These are phyloP conservation scores for Calamus simplicifolius DNA, from an alignment of 176 grass and related monocot species.

Conservation along the genomic window DNA sequence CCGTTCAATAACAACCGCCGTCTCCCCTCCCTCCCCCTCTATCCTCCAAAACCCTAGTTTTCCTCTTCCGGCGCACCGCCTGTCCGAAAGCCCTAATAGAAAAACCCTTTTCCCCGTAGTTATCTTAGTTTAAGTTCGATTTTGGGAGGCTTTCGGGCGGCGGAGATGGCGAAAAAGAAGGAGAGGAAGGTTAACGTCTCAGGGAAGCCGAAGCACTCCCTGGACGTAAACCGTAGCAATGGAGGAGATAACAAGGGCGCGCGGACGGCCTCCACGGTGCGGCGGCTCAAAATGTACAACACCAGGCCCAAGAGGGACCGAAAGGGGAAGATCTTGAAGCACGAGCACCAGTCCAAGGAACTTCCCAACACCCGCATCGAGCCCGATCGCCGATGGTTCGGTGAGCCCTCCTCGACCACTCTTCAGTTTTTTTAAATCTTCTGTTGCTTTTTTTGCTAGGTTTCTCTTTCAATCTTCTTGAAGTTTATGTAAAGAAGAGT, in stretches of 20 bases:
- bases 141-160: neutral
- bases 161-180: slow-evolving; percentile 67
- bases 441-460: neutral
- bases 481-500: too few relatives aligned
- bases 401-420: slow-evolving; percentile 14
- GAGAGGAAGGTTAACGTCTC: slow-evolving; percentile 83
- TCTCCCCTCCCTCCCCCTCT: too few relatives aligned
- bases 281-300: slow-evolving; percentile 80
- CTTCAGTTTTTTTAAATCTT: neutral
- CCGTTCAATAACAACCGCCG: too few relatives aligned
- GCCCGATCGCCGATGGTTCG: slow-evolving; percentile 80
- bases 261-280: slow-evolving; percentile 67
- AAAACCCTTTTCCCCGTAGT: too few relatives aligned
- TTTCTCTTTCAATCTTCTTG: neutral
- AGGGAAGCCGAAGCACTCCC: slow-evolving; percentile 81
- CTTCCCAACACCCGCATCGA: slow-evolving; percentile 80
- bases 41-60: too few relatives aligned
- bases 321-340: slow-evolving; percentile 48
- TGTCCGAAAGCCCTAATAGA: too few relatives aligned
- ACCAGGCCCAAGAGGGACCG: slow-evolving; percentile 50
- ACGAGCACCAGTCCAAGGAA: slow-evolving; percentile 79
- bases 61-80: too few relatives aligned
- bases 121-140: too few relatives aligned
- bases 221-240: slow-evolving; percentile 92
- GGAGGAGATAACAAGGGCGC: slow-evolving; percentile 38